phyloP scores from a whole-genome alignment of 495 filamentous ascomycete species.

The Tuber borchii region DNA sequence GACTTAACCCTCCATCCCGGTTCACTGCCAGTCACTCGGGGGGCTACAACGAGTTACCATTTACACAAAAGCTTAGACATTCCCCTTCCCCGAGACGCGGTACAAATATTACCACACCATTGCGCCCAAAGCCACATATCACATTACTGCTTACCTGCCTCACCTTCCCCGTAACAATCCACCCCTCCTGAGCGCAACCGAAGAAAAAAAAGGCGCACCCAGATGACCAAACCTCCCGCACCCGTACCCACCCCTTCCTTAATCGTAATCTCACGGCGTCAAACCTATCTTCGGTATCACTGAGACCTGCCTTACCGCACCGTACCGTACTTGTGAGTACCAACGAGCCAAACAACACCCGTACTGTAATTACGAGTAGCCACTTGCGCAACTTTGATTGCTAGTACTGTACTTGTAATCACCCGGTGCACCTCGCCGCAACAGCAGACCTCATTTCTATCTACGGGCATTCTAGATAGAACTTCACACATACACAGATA shows the following conservation, averaged over 20 bases:
- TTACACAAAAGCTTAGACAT: neutral
- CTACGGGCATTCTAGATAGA: neutral
- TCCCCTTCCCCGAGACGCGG: neutral
- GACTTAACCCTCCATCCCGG: neutral
- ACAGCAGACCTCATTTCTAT: neutral
- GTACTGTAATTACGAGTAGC: neutral
- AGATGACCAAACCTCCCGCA: neutral
- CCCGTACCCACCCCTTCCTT: neutral
- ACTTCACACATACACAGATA: neutral
- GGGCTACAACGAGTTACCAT: neutral
- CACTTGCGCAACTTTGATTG: neutral
- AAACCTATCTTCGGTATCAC: neutral
- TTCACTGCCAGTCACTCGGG: slow-evolving; percentile 4
- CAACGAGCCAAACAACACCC: neutral
- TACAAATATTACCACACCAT: neutral
- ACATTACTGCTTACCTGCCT: neutral
- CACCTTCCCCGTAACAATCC: neutral
- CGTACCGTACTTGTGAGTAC: neutral
- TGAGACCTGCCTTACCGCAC: neutral
- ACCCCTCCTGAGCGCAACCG: neutral
- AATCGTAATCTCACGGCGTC: neutral
- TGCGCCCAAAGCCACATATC: neutral
- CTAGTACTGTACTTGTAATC: neutral
- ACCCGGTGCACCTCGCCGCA: neutral
- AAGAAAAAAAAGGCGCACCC: neutral